These are phyloP conservation scores for Letharia columbiana DNA, from an alignment of 495 filamentous ascomycete genomes.

Conservation along the genomic window DNA sequence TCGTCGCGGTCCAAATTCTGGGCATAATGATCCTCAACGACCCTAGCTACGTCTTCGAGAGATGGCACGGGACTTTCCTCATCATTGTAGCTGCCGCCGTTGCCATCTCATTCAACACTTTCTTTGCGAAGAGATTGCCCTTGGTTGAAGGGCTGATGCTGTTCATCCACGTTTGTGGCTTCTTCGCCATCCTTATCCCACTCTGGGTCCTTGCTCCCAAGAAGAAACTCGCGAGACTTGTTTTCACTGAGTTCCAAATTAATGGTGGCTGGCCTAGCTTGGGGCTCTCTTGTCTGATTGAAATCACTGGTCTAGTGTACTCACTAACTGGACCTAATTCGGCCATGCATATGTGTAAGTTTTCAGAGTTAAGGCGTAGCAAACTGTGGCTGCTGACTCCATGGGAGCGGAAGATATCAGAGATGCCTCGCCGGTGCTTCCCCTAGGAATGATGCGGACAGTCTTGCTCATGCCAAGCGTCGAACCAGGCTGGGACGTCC, in stretches of 20 bases:
- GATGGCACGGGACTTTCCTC: slow-evolving; percentile 34
- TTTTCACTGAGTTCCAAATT: slow-evolving; percentile 4
- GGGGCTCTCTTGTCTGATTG: too few species aligned
- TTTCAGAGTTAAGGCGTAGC: not conserved
- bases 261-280: not conserved
- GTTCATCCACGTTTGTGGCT: slow-evolving; percentile 30
- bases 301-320: not conserved
- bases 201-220: slow-evolving; percentile 23
- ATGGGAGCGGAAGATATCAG: not conserved
- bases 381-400: not conserved
- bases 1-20: slow-evolving; percentile 18
- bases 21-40: slow-evolving; percentile 26
- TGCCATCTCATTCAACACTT: slow-evolving; percentile 31
- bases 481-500: slow-evolving; percentile 27
- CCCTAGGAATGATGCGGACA: not conserved
- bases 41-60: slow-evolving; percentile 28
- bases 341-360: not conserved
- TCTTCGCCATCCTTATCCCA: slow-evolving; percentile 37
- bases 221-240: slow-evolving; percentile 6
- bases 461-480: not conserved
- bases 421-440: not conserved
- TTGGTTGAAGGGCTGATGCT: slow-evolving; percentile 30
- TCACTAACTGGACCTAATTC: not conserved
- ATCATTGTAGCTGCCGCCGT: slow-evolving; percentile 27
- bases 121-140: slow-evolving; percentile 28